Conservation (phyloP, 1,284 basidiomycete species). For the Anthracocystis setariae region DNA sequence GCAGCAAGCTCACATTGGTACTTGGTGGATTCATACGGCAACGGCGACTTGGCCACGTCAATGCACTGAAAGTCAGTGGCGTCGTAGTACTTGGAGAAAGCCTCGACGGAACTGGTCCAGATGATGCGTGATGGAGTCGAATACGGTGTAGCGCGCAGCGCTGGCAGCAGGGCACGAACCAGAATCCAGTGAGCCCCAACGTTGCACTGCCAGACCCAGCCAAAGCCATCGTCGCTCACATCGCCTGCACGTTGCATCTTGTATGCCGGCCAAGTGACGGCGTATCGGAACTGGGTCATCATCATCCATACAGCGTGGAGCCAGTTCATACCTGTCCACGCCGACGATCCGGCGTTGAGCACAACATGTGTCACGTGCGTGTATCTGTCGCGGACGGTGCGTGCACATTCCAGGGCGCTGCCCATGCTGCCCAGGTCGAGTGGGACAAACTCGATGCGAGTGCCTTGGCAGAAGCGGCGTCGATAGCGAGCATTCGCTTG, state of each 20-base stretch:
- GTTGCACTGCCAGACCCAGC: conserved; percentile 68
- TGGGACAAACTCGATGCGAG: conserved; percentile 63
- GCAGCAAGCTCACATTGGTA: conserved; percentile 67
- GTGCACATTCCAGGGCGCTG: conserved; percentile 61
- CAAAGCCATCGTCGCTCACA: conserved; percentile 62
- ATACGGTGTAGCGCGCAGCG: conserved; percentile 60
- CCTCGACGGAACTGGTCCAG: conserved; percentile 68
- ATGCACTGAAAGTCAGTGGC: conserved; percentile 64
- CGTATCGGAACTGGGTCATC: conserved; percentile 59
- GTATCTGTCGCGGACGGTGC: conserved; percentile 55
- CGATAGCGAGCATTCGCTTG: conserved; percentile 59
- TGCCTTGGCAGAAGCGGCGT: conserved; percentile 58
- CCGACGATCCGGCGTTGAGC: conserved; percentile 66
- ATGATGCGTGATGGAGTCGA: conserved; percentile 60
- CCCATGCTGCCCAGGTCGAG: conserved; percentile 66
- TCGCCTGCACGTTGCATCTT: conserved; percentile 65
- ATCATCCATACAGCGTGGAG: conserved; percentile 59
- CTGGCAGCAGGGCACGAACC: conserved; percentile 57
- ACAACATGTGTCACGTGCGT: conserved; percentile 66
- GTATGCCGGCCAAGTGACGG: conserved; percentile 65
- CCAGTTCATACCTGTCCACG: conserved; percentile 66
- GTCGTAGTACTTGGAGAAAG: conserved; percentile 58
- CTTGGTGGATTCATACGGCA: conserved; percentile 67
- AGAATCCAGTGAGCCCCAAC: conserved; percentile 66
- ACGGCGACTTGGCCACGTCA: conserved; percentile 40